These are phyloP conservation scores for Mollisiaceae sp. DNA, from an alignment of 2,329 filamentous ascomycete genomes.

Conservation along the genomic window DNA sequence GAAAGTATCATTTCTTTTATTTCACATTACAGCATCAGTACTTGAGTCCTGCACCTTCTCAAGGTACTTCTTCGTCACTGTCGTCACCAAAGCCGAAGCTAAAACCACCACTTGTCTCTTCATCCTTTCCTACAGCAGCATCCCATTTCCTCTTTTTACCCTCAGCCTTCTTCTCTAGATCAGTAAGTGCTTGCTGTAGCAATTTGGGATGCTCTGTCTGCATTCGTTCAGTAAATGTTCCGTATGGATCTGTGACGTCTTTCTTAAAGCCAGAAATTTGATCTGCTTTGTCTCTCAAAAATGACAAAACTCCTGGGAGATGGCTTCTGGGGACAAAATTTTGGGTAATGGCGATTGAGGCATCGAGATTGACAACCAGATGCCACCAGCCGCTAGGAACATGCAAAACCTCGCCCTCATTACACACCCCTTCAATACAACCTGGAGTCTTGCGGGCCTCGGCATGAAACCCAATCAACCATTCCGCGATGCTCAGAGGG, in stretches of 20 bases:
- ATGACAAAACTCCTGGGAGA: constrained; percentile 75
- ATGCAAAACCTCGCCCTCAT: constrained; percentile 83
- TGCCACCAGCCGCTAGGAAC: constrained; percentile 98
- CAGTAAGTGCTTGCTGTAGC: constrained; percentile 66
- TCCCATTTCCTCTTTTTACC: constrained; percentile 88
- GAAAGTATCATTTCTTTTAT: neutral
- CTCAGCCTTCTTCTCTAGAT: constrained; percentile 65
- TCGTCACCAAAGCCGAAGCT: constrained; percentile 69
- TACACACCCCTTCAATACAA: constrained; percentile 85
- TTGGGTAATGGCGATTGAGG: constrained; percentile 87
- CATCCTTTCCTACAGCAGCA: constrained; percentile 66
- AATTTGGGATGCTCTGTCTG: constrained; percentile 66
- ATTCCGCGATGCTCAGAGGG: constrained; percentile 95
- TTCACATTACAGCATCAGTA: neutral
- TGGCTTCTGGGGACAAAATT: constrained; percentile 85
- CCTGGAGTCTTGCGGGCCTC: constrained; percentile 77
- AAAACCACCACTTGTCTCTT: constrained; percentile 53
- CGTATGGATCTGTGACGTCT: constrained; percentile 73
- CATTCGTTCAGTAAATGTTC: constrained; percentile 75
- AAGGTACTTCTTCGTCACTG: constrained; percentile 52
- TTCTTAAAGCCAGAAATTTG: constrained; percentile 87
- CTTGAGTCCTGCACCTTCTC: constrained; percentile 7
- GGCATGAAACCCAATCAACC: constrained; percentile 86
- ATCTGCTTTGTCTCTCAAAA: constrained; percentile 80
- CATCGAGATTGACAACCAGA: constrained; percentile 86